A percentile compares a stretch with the other conserved stretches of the same genome.
These are phyloP conservation scores for Colletotrichum aenigma DNA, from an alignment of 2,329 filamentous ascomycete species.

Conservation along the genomic window DNA sequence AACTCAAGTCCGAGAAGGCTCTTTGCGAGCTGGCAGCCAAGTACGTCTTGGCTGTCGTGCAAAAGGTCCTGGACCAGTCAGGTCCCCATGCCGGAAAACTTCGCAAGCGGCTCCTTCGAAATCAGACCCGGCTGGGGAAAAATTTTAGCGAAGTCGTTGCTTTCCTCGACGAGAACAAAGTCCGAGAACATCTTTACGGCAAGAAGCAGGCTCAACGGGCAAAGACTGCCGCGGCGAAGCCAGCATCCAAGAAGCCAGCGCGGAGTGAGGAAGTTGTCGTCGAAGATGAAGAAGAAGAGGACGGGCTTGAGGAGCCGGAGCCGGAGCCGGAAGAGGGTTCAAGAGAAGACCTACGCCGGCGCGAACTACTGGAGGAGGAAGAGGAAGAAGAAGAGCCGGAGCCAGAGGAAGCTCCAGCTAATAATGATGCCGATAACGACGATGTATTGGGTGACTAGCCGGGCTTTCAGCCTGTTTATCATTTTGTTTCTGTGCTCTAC, in stretches of 20 bases:
- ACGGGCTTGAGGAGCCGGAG: slow-evolving; percentile 48
- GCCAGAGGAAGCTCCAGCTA: slow-evolving; percentile 23
- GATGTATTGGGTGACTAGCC: slow-evolving; percentile 48
- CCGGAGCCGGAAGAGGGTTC: slow-evolving; percentile 64
- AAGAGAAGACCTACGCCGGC: slow-evolving; percentile 58
- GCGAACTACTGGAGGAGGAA: slow-evolving; percentile 60
- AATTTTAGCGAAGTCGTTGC: slow-evolving; percentile 87
- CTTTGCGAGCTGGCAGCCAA: slow-evolving; percentile 87
- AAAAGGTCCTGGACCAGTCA: slow-evolving; percentile 72
- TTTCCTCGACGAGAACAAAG: slow-evolving; percentile 75
- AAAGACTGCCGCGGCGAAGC: slow-evolving; percentile 42
- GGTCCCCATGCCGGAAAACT: slow-evolving; percentile 67
- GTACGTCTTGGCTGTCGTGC: slow-evolving; percentile 80
- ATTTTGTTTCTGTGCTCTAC: slow-evolving; percentile 4
- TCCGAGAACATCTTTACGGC: slow-evolving; percentile 44
- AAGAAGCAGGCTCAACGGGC: slow-evolving; percentile 31
- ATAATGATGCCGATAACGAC: slow-evolving; percentile 24
- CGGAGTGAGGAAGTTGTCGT: slow-evolving; percentile 51
- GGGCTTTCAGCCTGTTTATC: not conserved
- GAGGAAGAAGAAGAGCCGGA: slow-evolving; percentile 49
- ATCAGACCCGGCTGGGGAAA: slow-evolving; percentile 78
- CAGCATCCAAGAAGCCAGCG: slow-evolving; percentile 44
- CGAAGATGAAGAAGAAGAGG: slow-evolving; percentile 44
- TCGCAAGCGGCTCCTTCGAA: slow-evolving; percentile 74
- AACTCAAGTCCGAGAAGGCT: slow-evolving; percentile 80